A percentile compares a stretch with the other conserved stretches of the same genome.
phyloP scores from a whole-genome alignment of 2,329 filamentous ascomycete species.

The Nannizziopsis arthrosporioides region DNA sequence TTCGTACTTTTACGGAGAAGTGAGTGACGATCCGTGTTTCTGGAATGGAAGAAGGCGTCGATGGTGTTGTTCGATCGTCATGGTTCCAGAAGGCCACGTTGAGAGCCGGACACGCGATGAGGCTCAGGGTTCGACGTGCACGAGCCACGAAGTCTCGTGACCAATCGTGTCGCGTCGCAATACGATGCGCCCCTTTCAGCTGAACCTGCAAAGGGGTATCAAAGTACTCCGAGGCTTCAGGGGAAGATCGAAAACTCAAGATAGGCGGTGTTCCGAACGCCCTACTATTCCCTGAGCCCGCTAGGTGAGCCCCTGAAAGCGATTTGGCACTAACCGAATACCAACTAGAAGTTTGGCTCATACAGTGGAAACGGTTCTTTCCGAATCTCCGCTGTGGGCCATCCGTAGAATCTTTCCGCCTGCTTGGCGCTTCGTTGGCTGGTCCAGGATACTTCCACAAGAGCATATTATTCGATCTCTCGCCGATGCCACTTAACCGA shows the following conservation, averaged over 20 bases:
- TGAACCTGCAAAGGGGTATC: not conserved
- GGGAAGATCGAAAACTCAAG: not conserved
- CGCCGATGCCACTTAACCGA: too few species aligned
- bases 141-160: slow-evolving; percentile 1
- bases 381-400: not conserved
- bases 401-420: not conserved
- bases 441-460: too few species aligned
- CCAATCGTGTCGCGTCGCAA: not conserved
- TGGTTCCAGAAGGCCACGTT: not conserved
- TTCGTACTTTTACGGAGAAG: too few species aligned
- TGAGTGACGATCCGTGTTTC: too few species aligned
- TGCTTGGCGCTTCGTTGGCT: too few species aligned
- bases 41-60: too few species aligned
- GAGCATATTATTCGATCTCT: too few species aligned
- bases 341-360: not conserved
- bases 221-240: not conserved
- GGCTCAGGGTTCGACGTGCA: slow-evolving; percentile 7
- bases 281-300: too few species aligned
- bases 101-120: slow-evolving; percentile 2
- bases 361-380: not conserved
- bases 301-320: too few species aligned
- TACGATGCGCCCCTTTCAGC: slow-evolving; percentile 5
- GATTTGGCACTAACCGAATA: too few species aligned
- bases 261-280: too few species aligned
- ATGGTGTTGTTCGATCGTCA: slow-evolving; percentile 1